These are phyloP conservation scores for Vitis labrusca DNA, from an alignment of 164 flowering plant genomes.

Conservation along the genomic window DNA sequence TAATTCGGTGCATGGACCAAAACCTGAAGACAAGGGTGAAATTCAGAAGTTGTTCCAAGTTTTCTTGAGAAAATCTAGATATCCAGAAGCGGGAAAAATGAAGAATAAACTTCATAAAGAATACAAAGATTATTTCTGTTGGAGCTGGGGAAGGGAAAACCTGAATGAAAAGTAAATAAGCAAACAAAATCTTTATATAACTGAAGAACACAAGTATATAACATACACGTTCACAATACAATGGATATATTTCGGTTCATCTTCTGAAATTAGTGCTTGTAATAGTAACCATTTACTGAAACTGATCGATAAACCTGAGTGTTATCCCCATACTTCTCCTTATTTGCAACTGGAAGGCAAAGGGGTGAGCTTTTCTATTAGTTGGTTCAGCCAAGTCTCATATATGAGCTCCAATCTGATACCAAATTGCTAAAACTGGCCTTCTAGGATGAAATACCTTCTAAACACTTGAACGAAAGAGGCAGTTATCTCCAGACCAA, in stretches of 20 bases:
- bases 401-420: slow-evolving; percentile 3
- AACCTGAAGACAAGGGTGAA: too few relatives aligned
- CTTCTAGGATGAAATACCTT: not conserved
- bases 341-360: slow-evolving; percentile 14
- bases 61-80: not conserved
- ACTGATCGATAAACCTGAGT: slow-evolving; percentile 20
- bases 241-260: slow-evolving; percentile 23
- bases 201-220: slow-evolving; percentile 21
- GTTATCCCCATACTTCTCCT: slow-evolving; percentile 17
- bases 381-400: slow-evolving; percentile 16
- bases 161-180: not conserved
- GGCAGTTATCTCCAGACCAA: not conserved
- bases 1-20: too few relatives aligned
- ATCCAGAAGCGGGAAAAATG: not conserved
- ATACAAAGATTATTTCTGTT: not conserved
- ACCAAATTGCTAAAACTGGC: not conserved
- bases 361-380: slow-evolving; percentile 16
- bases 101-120: not conserved
- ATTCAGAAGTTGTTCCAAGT: too few relatives aligned
- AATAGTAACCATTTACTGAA: slow-evolving; percentile 16
- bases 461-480: not conserved
- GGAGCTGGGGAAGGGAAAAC: not conserved
- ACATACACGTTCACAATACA: slow-evolving; percentile 21
- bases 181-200: slow-evolving; percentile 16
- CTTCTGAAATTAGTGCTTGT: slow-evolving; percentile 33